These are phyloP conservation scores for Botrytis tulipae DNA, from an alignment of 2,329 filamentous ascomycete genomes.

Conservation along the genomic window DNA sequence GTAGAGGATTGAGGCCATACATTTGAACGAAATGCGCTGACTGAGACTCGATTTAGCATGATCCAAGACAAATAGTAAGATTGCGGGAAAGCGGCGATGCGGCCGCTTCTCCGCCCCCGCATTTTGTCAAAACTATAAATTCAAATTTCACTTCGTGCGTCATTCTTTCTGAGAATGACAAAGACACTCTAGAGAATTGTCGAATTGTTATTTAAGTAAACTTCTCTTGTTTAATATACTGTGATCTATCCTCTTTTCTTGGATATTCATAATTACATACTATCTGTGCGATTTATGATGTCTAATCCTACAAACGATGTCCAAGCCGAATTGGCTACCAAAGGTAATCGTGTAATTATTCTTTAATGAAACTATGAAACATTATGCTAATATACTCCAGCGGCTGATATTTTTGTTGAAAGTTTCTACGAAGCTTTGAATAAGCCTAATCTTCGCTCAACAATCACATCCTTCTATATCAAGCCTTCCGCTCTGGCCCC, in stretches of 20 bases:
- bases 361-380: background rate
- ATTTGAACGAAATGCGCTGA: constrained; percentile 4
- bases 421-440: constrained; percentile 75
- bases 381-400: constrained; percentile 43
- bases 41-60: background rate
- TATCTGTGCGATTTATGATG: constrained; percentile 27
- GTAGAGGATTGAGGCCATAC: constrained; percentile 24
- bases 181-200: background rate
- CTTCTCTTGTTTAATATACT: background rate
- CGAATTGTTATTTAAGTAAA: background rate
- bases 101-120: constrained; percentile 12
- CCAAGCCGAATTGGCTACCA: constrained; percentile 40
- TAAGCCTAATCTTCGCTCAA: constrained; percentile 46
- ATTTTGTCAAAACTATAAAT: background rate
- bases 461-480: constrained; percentile 69
- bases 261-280: background rate
- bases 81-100: background rate
- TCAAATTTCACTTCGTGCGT: constrained; percentile 4
- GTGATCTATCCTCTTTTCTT: background rate
- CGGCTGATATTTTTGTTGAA: constrained; percentile 68
- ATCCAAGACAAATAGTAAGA: background rate
- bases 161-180: background rate
- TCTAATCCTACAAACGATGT: constrained; percentile 50
- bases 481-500: constrained; percentile 55
- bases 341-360: constrained; percentile 29